A percentile compares a stretch with the other conserved stretches of the same genome.
Conservation (phyloP, 169 alveolate genomes). For the Cryptosporidium parvum region DNA sequence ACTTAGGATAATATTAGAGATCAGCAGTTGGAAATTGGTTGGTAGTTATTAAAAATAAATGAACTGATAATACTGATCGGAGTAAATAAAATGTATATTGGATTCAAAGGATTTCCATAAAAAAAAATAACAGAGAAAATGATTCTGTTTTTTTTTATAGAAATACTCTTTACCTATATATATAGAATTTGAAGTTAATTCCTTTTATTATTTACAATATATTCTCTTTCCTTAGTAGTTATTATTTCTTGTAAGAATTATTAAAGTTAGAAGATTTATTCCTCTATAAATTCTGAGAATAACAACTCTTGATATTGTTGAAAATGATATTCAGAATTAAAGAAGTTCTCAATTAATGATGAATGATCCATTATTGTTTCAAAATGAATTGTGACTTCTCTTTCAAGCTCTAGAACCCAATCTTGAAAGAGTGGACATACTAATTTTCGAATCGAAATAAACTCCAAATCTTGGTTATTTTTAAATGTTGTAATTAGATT, state of each 20-base stretch:
- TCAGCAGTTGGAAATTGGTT: neutral
- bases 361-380: neutral
- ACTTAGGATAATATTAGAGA: neutral
- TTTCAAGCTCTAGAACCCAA: slow-evolving; percentile 31
- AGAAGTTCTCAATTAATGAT: slow-evolving; percentile 2
- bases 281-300: neutral
- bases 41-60: no score
- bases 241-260: neutral
- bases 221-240: neutral
- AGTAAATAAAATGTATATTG: neutral
- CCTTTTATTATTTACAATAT: neutral
- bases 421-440: slow-evolving; percentile 19
- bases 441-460: neutral
- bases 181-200: slow-evolving; percentile 8
- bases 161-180: neutral
- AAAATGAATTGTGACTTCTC: neutral
- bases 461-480: neutral
- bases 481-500: neutral
- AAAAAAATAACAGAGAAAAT: neutral
- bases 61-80: neutral
- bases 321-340: neutral
- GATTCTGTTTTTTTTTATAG: neutral
- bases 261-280: neutral
- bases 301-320: neutral
- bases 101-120: neutral